phyloP scores from a whole-genome alignment of 2,329 filamentous ascomycete genomes.

The Elsinoe australis region DNA sequence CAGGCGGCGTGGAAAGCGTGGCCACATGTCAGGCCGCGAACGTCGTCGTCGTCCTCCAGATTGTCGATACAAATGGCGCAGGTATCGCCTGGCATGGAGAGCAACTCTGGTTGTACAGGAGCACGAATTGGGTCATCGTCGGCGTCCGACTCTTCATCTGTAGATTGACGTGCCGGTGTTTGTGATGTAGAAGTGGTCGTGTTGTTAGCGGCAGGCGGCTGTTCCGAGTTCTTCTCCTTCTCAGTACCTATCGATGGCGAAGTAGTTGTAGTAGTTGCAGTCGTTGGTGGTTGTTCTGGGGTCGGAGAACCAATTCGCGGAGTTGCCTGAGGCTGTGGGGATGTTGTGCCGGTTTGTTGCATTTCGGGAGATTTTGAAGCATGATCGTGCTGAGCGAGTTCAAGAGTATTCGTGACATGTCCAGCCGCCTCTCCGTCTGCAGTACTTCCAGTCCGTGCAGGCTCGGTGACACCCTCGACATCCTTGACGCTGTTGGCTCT shows the following conservation, averaged over 20 bases:
- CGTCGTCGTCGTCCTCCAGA: conserved; percentile 90
- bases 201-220: conserved; percentile 21
- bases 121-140: conserved; percentile 74
- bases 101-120: conserved; percentile 70
- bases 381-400: conserved; percentile 41
- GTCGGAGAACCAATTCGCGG: conserved; percentile 20
- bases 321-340: background rate
- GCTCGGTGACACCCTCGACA: conserved; percentile 40
- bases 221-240: background rate
- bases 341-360: conserved; percentile 2
- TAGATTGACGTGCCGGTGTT: conserved; percentile 20
- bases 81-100: conserved; percentile 77
- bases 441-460: conserved; percentile 19
- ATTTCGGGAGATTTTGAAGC: conserved; percentile 29
- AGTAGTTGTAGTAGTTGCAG: conserved; percentile 16
- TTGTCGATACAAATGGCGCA: conserved; percentile 95
- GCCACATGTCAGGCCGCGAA: conserved; percentile 89
- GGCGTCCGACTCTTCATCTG: conserved; percentile 46
- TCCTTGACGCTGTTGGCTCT: conserved; percentile 66
- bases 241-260: background rate
- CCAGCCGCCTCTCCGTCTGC: conserved; percentile 19
- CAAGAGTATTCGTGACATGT: conserved; percentile 31
- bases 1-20: conserved; percentile 96
- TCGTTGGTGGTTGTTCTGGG: conserved; percentile 10
- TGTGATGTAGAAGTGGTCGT: conserved; percentile 27